phyloP scores from a whole-genome alignment of 768 basidiomycete genomes.

The Infundibulicybe gibba region DNA sequence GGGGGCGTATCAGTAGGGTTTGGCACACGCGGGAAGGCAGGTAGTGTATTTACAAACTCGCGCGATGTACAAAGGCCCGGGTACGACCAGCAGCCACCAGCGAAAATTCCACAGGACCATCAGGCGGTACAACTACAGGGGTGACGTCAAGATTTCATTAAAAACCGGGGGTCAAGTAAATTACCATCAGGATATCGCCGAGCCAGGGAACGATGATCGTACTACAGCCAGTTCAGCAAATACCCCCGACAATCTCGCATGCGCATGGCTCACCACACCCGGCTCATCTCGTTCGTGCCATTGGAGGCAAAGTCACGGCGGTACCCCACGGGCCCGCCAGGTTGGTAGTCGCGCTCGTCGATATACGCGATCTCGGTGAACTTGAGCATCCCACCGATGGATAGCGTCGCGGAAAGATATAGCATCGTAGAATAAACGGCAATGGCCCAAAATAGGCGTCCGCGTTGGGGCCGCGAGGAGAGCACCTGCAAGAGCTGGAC shows the following conservation, averaged over 20 bases:
- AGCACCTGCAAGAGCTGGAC: conserved; percentile 15
- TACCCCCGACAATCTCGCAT: not conserved
- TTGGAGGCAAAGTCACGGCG: conserved; percentile 5
- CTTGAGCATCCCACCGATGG: conserved; percentile 13
- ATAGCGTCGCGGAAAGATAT: conserved; percentile 12
- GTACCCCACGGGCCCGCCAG: conserved; percentile 4
- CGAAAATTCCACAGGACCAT: conserved; percentile 11
- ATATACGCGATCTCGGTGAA: conserved; percentile 13
- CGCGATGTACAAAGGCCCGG: conserved; percentile 10
- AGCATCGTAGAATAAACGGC: conserved; percentile 13
- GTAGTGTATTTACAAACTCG: conserved; percentile 9
- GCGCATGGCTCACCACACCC: conserved; percentile 10
- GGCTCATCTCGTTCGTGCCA: conserved; percentile 12
- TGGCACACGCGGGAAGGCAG: not conserved
- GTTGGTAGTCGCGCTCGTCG: conserved; percentile 4
- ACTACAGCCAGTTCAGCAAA: not conserved
- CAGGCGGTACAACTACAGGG: conserved; percentile 12
- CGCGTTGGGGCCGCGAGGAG: conserved; percentile 15
- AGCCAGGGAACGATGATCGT: conserved; percentile 14
- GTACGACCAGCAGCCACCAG: conserved; percentile 10
- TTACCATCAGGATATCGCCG: conserved; percentile 16
- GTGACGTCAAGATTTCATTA: not conserved
- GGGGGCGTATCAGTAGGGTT: not conserved
- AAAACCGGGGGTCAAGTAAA: not conserved
- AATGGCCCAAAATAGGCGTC: conserved; percentile 14